These are phyloP conservation scores for Melocanna baccifera DNA, from an alignment of 176 grass and related monocot genomes.

Conservation along the genomic window DNA sequence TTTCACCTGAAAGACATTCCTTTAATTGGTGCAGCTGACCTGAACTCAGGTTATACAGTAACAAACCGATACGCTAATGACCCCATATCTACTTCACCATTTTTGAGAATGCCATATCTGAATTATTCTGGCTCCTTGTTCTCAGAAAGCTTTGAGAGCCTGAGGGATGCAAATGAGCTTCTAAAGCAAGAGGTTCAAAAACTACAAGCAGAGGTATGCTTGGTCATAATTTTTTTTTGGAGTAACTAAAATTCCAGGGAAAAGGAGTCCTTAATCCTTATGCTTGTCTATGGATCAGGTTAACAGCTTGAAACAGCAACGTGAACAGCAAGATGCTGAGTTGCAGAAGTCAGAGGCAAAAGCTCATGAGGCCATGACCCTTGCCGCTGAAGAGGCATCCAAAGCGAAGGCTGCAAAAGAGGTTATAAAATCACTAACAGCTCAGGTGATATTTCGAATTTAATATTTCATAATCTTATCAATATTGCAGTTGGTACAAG, in stretches of 20 bases:
- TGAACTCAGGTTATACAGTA: constrained; percentile 31
- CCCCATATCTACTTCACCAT: constrained; percentile 36
- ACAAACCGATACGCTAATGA: constrained; percentile 27
- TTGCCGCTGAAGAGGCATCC: constrained; percentile 71
- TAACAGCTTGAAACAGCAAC: constrained; percentile 51
- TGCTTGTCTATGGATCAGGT: constrained; percentile 47
- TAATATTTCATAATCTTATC: background rate
- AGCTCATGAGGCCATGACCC: constrained; percentile 56
- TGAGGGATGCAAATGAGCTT: constrained; percentile 74
- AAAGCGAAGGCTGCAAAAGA: constrained; percentile 85
- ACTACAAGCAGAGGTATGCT: constrained; percentile 77
- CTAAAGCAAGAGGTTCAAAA: constrained; percentile 86
- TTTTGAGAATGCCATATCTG: constrained; percentile 52
- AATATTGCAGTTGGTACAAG: background rate
- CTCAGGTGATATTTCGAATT: constrained; percentile 54
- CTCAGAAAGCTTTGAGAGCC: constrained; percentile 58
- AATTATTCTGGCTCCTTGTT: constrained; percentile 36
- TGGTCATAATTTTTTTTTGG: background rate
- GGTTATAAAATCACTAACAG: constrained; percentile 87
- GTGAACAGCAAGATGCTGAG: constrained; percentile 59
- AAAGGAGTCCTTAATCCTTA: constrained; percentile 15
- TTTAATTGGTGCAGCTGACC: constrained; percentile 53
- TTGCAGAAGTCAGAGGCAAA: constrained; percentile 71
- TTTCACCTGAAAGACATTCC: constrained; percentile 72
- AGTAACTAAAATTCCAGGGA: background rate